Conservation (phyloP, 495 filamentous ascomycete species). For the Tuber magnatum region DNA sequence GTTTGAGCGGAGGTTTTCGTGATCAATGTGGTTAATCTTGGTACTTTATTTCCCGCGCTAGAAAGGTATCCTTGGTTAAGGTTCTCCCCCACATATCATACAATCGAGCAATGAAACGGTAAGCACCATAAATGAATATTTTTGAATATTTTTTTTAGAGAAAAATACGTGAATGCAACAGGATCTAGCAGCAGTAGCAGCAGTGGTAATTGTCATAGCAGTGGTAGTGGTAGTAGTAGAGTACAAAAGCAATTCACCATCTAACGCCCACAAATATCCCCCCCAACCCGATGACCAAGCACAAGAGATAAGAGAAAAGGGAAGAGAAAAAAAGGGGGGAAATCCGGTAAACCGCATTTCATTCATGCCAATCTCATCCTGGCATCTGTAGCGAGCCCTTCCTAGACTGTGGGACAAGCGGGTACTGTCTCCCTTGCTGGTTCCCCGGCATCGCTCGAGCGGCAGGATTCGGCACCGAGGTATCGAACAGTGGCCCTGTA, state of each 20-base stretch:
- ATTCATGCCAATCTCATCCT: neutral
- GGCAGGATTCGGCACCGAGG: neutral
- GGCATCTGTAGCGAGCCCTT: neutral
- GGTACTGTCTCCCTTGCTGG: neutral
- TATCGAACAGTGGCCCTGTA: conserved; percentile 13
- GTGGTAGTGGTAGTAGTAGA: neutral
- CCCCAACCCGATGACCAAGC: neutral
- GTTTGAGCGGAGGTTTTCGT: no score
- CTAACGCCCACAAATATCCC: neutral
- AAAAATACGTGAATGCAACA: neutral
- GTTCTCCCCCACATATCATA: neutral
- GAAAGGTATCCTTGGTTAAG: neutral
- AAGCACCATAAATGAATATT: neutral
- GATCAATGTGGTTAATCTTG: neutral
- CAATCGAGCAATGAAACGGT: neutral
- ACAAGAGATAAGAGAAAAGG: neutral
- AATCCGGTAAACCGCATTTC: neutral
- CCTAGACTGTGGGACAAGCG: neutral
- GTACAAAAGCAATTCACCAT: neutral
- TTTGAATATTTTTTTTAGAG: neutral
- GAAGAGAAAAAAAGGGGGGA: neutral
- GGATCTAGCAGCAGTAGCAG: neutral
- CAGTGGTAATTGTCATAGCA: no score
- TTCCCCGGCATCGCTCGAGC: neutral
- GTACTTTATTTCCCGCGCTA: neutral